phyloP scores from a whole-genome alignment of 106 monocot species.

The Allium cepa region DNA sequence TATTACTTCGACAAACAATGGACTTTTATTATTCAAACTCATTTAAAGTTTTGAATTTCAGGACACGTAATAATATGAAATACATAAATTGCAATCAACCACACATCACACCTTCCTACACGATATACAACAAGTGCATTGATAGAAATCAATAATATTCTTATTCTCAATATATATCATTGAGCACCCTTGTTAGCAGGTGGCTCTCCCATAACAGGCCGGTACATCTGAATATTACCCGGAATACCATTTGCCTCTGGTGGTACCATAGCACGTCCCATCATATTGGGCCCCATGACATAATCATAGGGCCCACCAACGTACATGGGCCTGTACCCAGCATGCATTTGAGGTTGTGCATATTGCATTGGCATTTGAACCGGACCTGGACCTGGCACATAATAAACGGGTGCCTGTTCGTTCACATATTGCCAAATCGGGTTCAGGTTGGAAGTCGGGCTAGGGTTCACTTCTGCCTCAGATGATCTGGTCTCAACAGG shows the following conservation, averaged over 20 bases:
- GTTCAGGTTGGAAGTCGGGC: background rate
- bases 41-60: too few relatives aligned
- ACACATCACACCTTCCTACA: too few relatives aligned
- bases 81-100: too few relatives aligned
- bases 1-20: too few relatives aligned
- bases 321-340: conserved; percentile 9
- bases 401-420: conserved; percentile 17
- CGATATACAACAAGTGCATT: too few relatives aligned
- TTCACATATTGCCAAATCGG: conserved; percentile 15
- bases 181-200: conserved; percentile 3
- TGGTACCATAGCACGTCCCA: background rate
- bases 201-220: background rate
- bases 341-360: background rate
- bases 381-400: conserved; percentile 10
- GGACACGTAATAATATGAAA: too few relatives aligned
- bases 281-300: background rate
- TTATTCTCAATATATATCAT: background rate
- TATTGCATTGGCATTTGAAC: background rate
- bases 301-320: conserved; percentile 7
- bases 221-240: conserved; percentile 3
- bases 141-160: too few relatives aligned
- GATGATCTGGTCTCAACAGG: conserved; percentile 6
- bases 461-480: conserved; percentile 1
- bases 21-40: too few relatives aligned
- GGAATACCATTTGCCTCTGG: background rate